Evolutionary conservation across 163 green algal genomes (phyloP), one percentile per base, ranked within the genome.

Genomic region (Chlamydomonas reinhardtii): DNA sequence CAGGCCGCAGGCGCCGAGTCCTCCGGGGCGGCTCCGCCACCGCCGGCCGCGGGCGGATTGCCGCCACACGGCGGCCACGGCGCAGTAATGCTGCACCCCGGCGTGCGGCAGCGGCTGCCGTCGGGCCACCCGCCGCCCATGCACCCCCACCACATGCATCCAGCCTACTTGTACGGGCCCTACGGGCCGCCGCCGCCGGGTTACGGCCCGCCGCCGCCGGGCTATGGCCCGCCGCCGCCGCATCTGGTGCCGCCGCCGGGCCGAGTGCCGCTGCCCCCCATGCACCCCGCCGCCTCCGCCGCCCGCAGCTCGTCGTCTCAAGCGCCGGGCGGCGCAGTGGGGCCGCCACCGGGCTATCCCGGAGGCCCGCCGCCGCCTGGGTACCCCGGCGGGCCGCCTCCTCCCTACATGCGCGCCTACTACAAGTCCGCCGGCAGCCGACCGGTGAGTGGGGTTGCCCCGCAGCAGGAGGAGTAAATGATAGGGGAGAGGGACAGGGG

Each of bases 321-420:
- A 81, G 48, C 48, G 11, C 48, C 70, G 48, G 27, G 22, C 11
- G 43, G 43, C 59, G 56, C 69, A 37, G 72, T 37, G 59, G 27
- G 11, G 32, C 62, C 72, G 76, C n/a, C 76, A 15, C n/a, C 35
- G 19, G 34, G 61, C 34, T 83, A 83, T 62, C 32, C 22, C 27
- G 75, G 20, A 1, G 22, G 37, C 15, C 29, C 31, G 74, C 32
- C 74, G 25, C 73, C 73, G 35, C 73, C 73, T 29, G 61, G 35
- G n/a, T 74, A 31, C 5, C 76, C 34, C 27, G 32, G 16, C 39
- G 62, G 64, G 0, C 37, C 76, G 62, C 62, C 62, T 39, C 76
- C 76, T 17, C 64, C 64, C 37, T 84, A 84, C 76, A 84, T 84
- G 76, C 15, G 76, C 12, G 76, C 64, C 29, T 84, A 84, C 29